Conservation (phyloP, 75 land plant species). For the Ceratopteris richardii region DNA sequence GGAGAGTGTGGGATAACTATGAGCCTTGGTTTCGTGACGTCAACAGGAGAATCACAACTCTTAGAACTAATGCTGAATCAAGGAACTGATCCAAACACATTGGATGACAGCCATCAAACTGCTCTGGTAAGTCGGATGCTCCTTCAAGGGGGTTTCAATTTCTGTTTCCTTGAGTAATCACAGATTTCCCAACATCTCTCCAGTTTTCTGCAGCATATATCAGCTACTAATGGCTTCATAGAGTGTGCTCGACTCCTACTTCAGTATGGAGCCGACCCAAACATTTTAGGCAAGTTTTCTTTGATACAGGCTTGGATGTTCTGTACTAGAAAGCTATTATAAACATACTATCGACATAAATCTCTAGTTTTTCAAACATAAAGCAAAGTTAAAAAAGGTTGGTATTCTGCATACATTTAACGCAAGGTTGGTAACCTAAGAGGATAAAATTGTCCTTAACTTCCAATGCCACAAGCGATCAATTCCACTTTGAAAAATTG, state of each 20-base stretch:
- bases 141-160: too few relatives aligned
- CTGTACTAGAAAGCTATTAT: too few relatives aligned
- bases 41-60: conserved; percentile 45
- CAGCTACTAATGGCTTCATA: conserved; percentile 58
- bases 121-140: conserved; percentile 50
- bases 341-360: too few relatives aligned
- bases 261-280: conserved; percentile 9
- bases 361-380: too few relatives aligned
- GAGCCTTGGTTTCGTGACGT: conserved; percentile 42
- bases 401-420: too few relatives aligned
- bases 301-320: too few relatives aligned
- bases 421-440: too few relatives aligned
- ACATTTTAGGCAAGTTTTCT: not conserved
- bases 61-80: conserved; percentile 53
- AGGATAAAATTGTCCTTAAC: too few relatives aligned
- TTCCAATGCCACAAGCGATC: too few relatives aligned
- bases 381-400: too few relatives aligned
- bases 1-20: conserved; percentile 33
- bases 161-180: too few relatives aligned
- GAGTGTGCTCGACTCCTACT: conserved; percentile 43
- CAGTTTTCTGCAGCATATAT: conserved; percentile 46
- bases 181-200: not conserved
- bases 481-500: too few relatives aligned
- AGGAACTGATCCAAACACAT: conserved; percentile 55
- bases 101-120: conserved; percentile 65